Base-by-base conservation (phyloP, 2,329 filamentous ascomycete species). In the Thelonectria rubi region DNA sequence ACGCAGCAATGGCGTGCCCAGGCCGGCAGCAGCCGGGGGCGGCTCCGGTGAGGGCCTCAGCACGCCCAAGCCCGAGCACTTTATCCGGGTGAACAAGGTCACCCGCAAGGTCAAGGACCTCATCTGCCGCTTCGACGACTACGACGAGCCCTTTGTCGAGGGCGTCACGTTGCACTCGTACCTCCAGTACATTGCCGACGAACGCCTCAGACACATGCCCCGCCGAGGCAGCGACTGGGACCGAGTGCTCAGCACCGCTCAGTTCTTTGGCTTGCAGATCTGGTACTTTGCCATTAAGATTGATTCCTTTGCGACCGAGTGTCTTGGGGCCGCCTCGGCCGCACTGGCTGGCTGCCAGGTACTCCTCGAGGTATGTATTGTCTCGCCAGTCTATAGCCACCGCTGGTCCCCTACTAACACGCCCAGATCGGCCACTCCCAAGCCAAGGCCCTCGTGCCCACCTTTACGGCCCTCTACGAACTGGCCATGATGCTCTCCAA, bases 201-300 rank as follows among this genome's bases (percentile, higher is more conserved):
- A 79, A 55, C 77, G 78, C 26, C 70, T 79, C 14, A 73, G 77
- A 15, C 77, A 79, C 54, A 80, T 80, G 76, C 78, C 78, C 3
- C 70, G 71, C 5, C 68, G 75, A 40, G 78, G 77, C n/a, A 79
- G 77, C 53, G 73, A 76, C 48, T 80, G 77, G 77, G 78, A 80
- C 56, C 73, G 75, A 1, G 77, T 80, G 1, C 67, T 80, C 30
- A 76, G 74, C 40, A 73, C 75, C 15, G 78, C 78, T 3, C 76
- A 80, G 59, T 79, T 77, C 71, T 80, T 79, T 45, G 78, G 77
- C 3, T 70, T 78, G 5, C 77, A 79, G 60, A 69, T 80, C 15
- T 76, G 73, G 59, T 68, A 72, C 3, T 78, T 79, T 17, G 76
- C 75, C 7, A 65, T 66, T 21, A 73, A 72, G 18, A 70, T 79